Base-by-base conservation (phyloP, 176 grass and related monocot genomes). In the Ananas comosus region DNA sequence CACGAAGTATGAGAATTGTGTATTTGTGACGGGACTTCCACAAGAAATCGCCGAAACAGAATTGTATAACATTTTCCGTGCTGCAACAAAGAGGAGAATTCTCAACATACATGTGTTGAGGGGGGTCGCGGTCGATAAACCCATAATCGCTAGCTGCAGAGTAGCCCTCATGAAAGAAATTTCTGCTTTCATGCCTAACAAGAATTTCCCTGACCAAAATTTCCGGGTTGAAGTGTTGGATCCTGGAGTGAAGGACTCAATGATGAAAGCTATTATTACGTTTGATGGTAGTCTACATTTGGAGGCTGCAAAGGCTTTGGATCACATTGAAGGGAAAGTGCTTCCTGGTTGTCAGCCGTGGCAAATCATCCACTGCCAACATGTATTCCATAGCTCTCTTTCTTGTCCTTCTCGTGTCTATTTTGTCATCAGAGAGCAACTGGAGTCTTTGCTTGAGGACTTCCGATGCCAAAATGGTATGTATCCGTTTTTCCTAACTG, bases 321-420 rank as follows among this genome's bases (percentile, higher is more conserved):
- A 97, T 24, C 76, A 90, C 79, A 79, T 97, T 48, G 50, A 97
- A 82, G 89, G 93, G 68, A 77, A 74, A 22, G 27, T 90, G 52
- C 80, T 97, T 61, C 71, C 89, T 28, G 79, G 76, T 77, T 96
- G 76, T 76, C 74, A 71, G 22, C 68, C 74, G 47, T 96, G 93
- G 93, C 93, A 97, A 89, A 90, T 59, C 74, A 90, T 97, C 76
- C 76, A 89, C 57, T 92, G 93, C 69, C 72, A 90, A 72, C 82
- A 92, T 83, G 86, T 97, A 21, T 97, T 97, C 78, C 79, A 84
- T 71, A 92, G 88, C 74, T 85, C 79, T 24, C 9, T 97, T 49
- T 90, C 81, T 10, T 97, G 89, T 80, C 81, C 82, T 47, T 13
- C 75, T 14, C 70, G 76, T 72, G 72, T 97, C 58, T 88, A 97